Evolutionary conservation across 805 yeast genomes (phyloP).

Genomic region (Teunomyces lycoperdinae): DNA sequence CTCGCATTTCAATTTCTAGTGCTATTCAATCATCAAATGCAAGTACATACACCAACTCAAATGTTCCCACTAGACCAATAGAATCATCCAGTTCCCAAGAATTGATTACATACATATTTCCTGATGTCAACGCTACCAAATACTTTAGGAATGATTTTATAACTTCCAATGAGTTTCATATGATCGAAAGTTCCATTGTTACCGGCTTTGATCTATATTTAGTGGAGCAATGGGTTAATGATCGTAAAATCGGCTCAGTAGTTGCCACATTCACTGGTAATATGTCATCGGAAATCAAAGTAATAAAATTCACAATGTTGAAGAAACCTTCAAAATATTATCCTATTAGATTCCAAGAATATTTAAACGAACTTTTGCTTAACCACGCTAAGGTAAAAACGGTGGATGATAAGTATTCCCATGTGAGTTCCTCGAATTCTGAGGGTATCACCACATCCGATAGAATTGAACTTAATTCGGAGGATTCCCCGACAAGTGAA

Average conservation of each 20-base stretch:
- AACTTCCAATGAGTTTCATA: constrained; percentile 31
- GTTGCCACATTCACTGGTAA: constrained; percentile 88
- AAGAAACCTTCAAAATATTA: constrained; percentile 47
- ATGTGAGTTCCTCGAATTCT: not conserved
- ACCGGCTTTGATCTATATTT: constrained; percentile 85
- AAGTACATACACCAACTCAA: not conserved
- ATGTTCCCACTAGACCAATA: not conserved
- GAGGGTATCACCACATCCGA: not conserved
- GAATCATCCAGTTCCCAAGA: constrained; percentile 7
- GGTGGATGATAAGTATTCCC: constrained; percentile 19
- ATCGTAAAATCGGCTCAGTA: constrained; percentile 61
- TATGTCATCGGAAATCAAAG: constrained; percentile 57
- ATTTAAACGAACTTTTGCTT: constrained; percentile 62
- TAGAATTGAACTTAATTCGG: not conserved
- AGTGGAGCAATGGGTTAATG: constrained; percentile 92
- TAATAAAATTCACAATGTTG: constrained; percentile 52
- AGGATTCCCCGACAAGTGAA: constrained; percentile 11
- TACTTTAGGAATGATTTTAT: constrained; percentile 41
- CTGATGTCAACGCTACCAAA: constrained; percentile 56
- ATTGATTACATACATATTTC: constrained; percentile 43
- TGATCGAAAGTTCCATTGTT: constrained; percentile 46
- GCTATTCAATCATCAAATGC: constrained; percentile 1
- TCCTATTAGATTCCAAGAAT: constrained; percentile 52
- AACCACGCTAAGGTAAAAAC: constrained; percentile 69
- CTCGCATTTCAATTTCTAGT: not conserved